Evolutionary conservation across 2,329 filamentous ascomycete genomes (phyloP).

Genomic region (Ceratocystis smalleyi): DNA sequence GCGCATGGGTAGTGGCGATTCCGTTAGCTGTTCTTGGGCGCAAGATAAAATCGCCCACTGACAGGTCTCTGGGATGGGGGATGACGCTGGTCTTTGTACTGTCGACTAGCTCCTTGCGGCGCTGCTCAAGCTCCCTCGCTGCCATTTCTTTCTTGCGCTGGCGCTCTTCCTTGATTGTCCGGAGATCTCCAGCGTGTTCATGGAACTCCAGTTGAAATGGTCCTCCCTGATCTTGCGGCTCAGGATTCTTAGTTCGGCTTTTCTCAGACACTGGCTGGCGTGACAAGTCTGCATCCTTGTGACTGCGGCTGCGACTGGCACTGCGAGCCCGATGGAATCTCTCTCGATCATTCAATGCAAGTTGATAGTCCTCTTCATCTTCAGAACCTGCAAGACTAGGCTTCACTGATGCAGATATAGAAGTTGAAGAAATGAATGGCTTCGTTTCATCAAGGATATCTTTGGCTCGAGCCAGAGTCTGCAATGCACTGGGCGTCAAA

Average conservation of each 20-base stretch:
- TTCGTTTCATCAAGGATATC: not conserved
- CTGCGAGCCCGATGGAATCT: conserved; percentile 42
- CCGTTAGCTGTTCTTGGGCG: conserved; percentile 20
- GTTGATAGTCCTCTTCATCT: conserved; percentile 48
- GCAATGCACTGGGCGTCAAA: conserved; percentile 39
- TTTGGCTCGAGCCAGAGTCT: conserved; percentile 17
- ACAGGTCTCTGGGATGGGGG: conserved; percentile 50
- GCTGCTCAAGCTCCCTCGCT: conserved; percentile 74
- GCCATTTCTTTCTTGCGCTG: conserved; percentile 56
- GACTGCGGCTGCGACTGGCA: conserved; percentile 27
- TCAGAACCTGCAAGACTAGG: conserved; percentile 40
- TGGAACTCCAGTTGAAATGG: conserved; percentile 17
- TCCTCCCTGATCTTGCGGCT: not conserved
- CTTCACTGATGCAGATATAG: conserved; percentile 42
- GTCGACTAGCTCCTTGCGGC: conserved; percentile 67
- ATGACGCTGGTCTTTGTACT: conserved; percentile 64
- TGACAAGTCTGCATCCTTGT: conserved; percentile 21
- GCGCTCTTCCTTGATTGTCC: conserved; percentile 42
- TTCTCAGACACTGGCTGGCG: conserved; percentile 14
- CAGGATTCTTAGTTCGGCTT: not conserved
- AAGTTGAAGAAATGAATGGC: conserved; percentile 22
- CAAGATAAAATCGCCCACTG: conserved; percentile 22
- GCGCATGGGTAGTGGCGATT: conserved; percentile 25
- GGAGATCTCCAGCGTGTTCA: conserved; percentile 38
- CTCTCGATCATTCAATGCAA: conserved; percentile 38